Percentiles rank a stretch among this genome's conserved stretches.
Evolutionary conservation across 1,284 basidiomycete species (phyloP).

Genomic region (Trametes sp.): DNA sequence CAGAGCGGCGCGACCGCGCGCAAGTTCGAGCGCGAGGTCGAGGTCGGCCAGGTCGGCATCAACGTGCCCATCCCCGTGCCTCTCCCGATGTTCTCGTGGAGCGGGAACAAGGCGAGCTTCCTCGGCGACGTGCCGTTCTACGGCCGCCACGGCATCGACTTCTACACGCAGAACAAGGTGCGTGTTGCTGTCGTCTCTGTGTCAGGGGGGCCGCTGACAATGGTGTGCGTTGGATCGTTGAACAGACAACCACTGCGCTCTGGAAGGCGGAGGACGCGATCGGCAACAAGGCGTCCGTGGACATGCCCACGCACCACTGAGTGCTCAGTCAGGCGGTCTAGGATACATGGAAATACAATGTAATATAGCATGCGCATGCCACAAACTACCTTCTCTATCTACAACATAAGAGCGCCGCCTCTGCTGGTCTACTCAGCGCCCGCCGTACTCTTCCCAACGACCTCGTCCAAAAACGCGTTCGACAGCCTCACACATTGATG

Average conservation of each 20-base stretch:
- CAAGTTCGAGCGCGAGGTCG: constrained; percentile 90
- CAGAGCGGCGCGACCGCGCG: constrained; percentile 96
- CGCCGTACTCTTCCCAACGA: constrained; percentile 45
- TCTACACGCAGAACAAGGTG: constrained; percentile 91
- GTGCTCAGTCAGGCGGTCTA: background rate
- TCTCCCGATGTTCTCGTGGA: constrained; percentile 93
- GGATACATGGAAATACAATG: constrained; percentile 22
- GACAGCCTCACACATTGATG: constrained; percentile 72
- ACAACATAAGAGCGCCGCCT: too few species aligned
- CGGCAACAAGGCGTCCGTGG: constrained; percentile 76
- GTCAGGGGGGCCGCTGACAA: background rate
- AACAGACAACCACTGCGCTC: constrained; percentile 82
- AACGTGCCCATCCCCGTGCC: constrained; percentile 95
- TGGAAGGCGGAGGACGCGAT: constrained; percentile 87
- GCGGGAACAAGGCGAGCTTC: constrained; percentile 89
- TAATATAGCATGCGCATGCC: constrained; percentile 21
- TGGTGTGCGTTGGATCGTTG: background rate
- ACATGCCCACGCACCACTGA: constrained; percentile 84
- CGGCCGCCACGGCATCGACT: constrained; percentile 88
- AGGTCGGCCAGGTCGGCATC: constrained; percentile 93
- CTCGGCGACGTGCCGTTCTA: constrained; percentile 92
- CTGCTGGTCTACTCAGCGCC: constrained; percentile 10
- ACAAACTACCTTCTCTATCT: background rate
- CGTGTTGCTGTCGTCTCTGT: background rate
- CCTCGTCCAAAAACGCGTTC: constrained; percentile 75